Percentiles rank a stretch among this genome's conserved stretches.
Evolutionary conservation across 768 basidiomycete species (phyloP).

Genomic region (Suillus sp.): DNA sequence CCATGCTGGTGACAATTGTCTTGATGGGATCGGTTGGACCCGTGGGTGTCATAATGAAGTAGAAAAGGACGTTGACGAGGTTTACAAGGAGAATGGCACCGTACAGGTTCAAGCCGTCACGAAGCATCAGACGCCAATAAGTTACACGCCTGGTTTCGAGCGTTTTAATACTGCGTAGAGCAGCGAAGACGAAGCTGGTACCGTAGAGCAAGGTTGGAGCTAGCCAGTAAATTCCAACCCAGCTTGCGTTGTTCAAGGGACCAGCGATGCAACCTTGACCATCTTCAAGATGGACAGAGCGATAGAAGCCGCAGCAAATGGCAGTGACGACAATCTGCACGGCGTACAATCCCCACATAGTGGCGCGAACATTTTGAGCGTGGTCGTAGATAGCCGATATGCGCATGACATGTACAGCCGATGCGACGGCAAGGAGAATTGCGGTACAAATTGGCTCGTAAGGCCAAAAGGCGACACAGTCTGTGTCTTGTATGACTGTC

Average conservation of each 20-base stretch:
- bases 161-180: slow-evolving; percentile 27
- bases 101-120: slow-evolving; percentile 86
- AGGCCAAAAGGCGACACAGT: slow-evolving; percentile 72
- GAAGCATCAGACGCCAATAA: slow-evolving; percentile 87
- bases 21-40: slow-evolving; percentile 65
- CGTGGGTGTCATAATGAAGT: slow-evolving; percentile 79
- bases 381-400: slow-evolving; percentile 80
- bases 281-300: slow-evolving; percentile 70
- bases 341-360: slow-evolving; percentile 62
- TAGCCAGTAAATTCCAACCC: slow-evolving; percentile 89
- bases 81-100: slow-evolving; percentile 80
- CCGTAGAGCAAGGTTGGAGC: slow-evolving; percentile 69
- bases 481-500: slow-evolving; percentile 52
- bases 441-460: slow-evolving; percentile 89
- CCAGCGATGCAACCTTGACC: slow-evolving; percentile 89
- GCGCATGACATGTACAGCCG: slow-evolving; percentile 78
- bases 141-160: slow-evolving; percentile 50
- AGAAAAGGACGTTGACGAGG: slow-evolving; percentile 83
- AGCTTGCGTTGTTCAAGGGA: slow-evolving; percentile 60
- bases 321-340: slow-evolving; percentile 74
- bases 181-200: slow-evolving; percentile 28
- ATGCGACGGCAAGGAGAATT: slow-evolving; percentile 67
- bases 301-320: slow-evolving; percentile 77
- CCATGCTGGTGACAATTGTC: slow-evolving; percentile 84
- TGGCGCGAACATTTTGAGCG: slow-evolving; percentile 50